phyloP scores from a whole-genome alignment of 345 rosid species.

The Balakata baccata region DNA sequence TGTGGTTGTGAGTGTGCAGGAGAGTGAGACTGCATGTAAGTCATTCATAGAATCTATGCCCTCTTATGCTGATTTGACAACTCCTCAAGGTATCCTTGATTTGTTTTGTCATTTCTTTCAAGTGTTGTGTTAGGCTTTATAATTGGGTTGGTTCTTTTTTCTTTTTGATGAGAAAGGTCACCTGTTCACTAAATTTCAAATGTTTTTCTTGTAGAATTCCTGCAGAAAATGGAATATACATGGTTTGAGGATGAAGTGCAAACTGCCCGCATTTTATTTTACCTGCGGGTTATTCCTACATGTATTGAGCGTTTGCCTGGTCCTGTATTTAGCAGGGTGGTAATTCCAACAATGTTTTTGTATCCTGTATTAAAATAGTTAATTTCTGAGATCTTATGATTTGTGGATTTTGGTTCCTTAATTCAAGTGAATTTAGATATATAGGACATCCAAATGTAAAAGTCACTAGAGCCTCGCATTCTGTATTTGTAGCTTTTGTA shows the following conservation, averaged over 20 bases:
- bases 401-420: conserved; percentile 43
- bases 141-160: neutral
- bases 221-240: conserved; percentile 45
- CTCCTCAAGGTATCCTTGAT: conserved; percentile 51
- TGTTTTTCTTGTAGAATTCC: conserved; percentile 33
- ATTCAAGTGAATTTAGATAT: conserved; percentile 47
- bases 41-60: conserved; percentile 80
- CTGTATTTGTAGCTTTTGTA: conserved; percentile 67
- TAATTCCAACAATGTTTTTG: conserved; percentile 85
- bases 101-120: neutral
- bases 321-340: conserved; percentile 50
- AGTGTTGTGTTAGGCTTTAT: conserved; percentile 1
- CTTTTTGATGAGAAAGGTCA: too few species aligned
- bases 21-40: conserved; percentile 57
- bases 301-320: conserved; percentile 64
- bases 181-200: neutral
- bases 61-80: conserved; percentile 59
- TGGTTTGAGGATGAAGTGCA: conserved; percentile 92
- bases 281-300: conserved; percentile 80
- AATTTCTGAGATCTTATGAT: neutral
- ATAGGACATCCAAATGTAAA: conserved; percentile 81
- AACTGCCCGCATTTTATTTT: conserved; percentile 84
- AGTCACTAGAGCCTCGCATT: conserved; percentile 74
- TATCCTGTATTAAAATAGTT: conserved; percentile 47
- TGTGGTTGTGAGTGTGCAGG: conserved; percentile 71